phyloP scores from a whole-genome alignment of 129 eudicot genomes.

The Chrysanthemum makinoi region DNA sequence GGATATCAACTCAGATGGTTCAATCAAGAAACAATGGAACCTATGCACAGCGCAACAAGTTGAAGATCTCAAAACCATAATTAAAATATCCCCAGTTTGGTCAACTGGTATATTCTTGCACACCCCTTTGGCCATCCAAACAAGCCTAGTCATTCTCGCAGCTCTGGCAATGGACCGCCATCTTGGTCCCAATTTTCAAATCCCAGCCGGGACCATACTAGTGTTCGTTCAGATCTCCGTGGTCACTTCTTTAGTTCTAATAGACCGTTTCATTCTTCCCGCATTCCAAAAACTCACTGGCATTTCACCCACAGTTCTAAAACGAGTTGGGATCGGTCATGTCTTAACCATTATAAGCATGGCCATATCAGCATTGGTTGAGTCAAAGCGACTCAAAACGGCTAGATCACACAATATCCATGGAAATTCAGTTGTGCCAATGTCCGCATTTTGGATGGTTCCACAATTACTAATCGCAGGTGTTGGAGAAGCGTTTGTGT shows the following conservation, averaged over 20 bases:
- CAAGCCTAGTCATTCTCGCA: conserved; percentile 53
- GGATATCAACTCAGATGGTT: conserved; percentile 16
- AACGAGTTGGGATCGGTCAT: conserved; percentile 68
- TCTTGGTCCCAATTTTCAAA: conserved; percentile 38
- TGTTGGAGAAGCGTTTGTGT: conserved; percentile 59
- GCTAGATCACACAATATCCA: conserved; percentile 23
- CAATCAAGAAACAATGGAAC: conserved; percentile 41
- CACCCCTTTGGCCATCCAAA: conserved; percentile 49
- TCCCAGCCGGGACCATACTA: conserved; percentile 51
- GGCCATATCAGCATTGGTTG: conserved; percentile 60
- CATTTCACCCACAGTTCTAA: conserved; percentile 36
- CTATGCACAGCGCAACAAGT: conserved; percentile 50
- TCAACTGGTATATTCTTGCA: conserved; percentile 44
- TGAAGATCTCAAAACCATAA: conserved; percentile 48
- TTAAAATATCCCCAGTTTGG: conserved; percentile 49
- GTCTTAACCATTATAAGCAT: conserved; percentile 48
- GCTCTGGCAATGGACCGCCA: conserved; percentile 60
- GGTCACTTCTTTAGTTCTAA: conserved; percentile 25
- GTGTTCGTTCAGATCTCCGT: conserved; percentile 44
- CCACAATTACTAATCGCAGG: conserved; percentile 51
- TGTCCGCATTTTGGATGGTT: conserved; percentile 65
- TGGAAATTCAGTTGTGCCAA: conserved; percentile 22
- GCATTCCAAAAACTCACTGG: conserved; percentile 32
- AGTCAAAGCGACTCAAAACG: conserved; percentile 42
- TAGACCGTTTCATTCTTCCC: conserved; percentile 44